Conservation (phyloP, 805 yeast species). For the Komagataella populi region DNA sequence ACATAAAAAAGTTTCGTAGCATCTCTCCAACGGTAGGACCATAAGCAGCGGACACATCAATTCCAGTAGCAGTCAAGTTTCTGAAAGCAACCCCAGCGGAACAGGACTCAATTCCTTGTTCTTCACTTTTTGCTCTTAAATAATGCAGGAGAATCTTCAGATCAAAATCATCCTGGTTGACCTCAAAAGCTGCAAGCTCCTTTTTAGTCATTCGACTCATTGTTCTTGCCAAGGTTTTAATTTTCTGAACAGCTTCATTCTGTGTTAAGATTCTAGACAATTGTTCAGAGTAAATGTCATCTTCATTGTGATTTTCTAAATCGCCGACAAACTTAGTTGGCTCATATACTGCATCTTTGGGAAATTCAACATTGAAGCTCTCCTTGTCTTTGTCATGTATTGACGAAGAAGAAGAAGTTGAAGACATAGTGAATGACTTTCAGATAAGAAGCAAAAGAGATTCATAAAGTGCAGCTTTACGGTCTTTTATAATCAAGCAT, state of each 20-base stretch:
- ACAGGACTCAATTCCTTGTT: constrained; percentile 32
- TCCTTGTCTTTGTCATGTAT: not conserved
- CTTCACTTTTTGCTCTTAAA: constrained; percentile 20
- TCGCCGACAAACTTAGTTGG: not conserved
- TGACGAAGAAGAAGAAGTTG: not conserved
- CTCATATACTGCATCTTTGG: not conserved
- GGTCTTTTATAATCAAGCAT: not conserved
- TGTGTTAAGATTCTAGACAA: not conserved
- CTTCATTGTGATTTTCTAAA: not conserved
- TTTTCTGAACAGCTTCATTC: constrained; percentile 11
- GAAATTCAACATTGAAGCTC: not conserved
- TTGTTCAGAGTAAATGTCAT: not conserved
- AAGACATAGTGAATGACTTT: not conserved
- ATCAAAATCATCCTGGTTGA: constrained; percentile 32
- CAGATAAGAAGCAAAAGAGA: not conserved
- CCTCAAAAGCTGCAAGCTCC: constrained; percentile 28
- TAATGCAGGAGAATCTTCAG: constrained; percentile 26
- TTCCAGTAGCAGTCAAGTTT: constrained; percentile 28
- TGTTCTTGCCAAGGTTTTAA: constrained; percentile 36
- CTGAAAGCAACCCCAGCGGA: constrained; percentile 38
- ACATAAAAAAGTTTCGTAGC: constrained; percentile 17
- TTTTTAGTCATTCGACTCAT: constrained; percentile 33
- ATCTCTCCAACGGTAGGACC: constrained; percentile 33
- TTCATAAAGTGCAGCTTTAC: not conserved
- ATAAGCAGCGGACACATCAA: constrained; percentile 39